phyloP scores from a whole-genome alignment of 2,329 filamentous ascomycete species.

The Aspergillus sp. region DNA sequence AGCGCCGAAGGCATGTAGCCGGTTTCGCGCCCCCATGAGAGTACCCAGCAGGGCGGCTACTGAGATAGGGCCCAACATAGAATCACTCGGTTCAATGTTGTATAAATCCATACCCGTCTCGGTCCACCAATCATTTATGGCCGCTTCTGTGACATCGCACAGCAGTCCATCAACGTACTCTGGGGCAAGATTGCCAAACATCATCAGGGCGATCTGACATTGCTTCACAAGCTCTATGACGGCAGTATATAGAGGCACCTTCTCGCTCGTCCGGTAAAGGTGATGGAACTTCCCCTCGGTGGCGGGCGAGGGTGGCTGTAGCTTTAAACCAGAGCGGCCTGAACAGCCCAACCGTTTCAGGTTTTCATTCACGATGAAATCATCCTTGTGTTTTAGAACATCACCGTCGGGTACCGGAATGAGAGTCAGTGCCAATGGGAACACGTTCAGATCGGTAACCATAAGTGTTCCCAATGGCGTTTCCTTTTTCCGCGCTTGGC shows the following conservation, averaged over 20 bases:
- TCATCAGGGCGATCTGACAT: slow-evolving; percentile 82
- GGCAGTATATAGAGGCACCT: slow-evolving; percentile 73
- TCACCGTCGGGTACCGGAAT: slow-evolving; percentile 88
- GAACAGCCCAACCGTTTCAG: slow-evolving; percentile 91
- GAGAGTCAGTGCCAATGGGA: slow-evolving; percentile 90
- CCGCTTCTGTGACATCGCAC: slow-evolving; percentile 88
- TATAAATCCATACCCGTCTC: slow-evolving; percentile 90
- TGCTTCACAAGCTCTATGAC: slow-evolving; percentile 88
- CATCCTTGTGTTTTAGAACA: slow-evolving; percentile 72
- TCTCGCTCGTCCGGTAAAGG: slow-evolving; percentile 83
- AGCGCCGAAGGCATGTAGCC: slow-evolving; percentile 79
- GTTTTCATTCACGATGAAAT: slow-evolving; percentile 93
- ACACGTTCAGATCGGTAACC: slow-evolving; percentile 90
- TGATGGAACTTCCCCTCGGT: slow-evolving; percentile 91
- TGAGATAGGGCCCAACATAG: slow-evolving; percentile 87
- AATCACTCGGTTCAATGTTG: slow-evolving; percentile 88
- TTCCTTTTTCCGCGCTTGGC: slow-evolving; percentile 79
- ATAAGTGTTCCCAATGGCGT: slow-evolving; percentile 82
- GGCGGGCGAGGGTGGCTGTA: slow-evolving; percentile 74
- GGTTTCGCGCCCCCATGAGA: slow-evolving; percentile 85
- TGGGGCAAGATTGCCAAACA: slow-evolving; percentile 84
- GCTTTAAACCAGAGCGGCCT: slow-evolving; percentile 79
- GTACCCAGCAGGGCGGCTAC: slow-evolving; percentile 85
- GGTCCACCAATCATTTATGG: slow-evolving; percentile 93
- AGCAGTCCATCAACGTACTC: slow-evolving; percentile 90